Percentiles rank a stretch among this genome's conserved stretches.
Evolutionary conservation across 257 asterid species (phyloP).

Genomic region (Solanum sejunctum): DNA sequence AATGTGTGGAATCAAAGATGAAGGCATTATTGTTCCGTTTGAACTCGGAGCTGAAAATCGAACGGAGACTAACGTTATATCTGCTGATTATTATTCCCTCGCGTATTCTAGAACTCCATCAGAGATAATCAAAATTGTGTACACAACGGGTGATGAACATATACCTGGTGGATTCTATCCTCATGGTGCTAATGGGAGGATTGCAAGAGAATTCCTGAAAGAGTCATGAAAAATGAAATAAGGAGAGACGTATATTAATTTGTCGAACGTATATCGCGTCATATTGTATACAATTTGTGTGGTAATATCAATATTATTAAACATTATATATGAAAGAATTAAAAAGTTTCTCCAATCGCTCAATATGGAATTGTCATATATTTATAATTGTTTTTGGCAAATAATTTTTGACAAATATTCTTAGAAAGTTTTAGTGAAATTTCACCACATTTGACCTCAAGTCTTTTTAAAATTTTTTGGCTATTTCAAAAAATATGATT

Average conservation of each 20-base stretch:
- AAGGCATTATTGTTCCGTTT: conserved; percentile 23
- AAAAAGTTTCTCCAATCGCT: neutral
- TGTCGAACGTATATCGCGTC: neutral
- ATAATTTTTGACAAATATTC: no score
- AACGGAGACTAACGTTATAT: conserved; percentile 22
- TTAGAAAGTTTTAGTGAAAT: no score
- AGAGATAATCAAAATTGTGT: conserved; percentile 23
- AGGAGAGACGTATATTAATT: neutral
- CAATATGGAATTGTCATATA: no score
- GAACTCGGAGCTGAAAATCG: conserved; percentile 23
- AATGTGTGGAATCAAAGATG: conserved; percentile 31
- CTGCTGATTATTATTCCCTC: conserved; percentile 30
- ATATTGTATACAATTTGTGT: neutral
- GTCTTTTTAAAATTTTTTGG: no score
- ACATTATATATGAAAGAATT: no score
- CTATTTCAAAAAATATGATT: no score
- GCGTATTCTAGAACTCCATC: conserved; percentile 20
- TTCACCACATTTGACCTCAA: no score
- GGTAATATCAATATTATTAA: neutral
- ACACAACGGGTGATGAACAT: conserved; percentile 20
- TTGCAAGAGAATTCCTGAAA: conserved; percentile 14
- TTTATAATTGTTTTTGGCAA: no score
- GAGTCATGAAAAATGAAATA: neutral
- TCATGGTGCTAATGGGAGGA: conserved; percentile 27
- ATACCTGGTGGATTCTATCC: conserved; percentile 35